phyloP scores from a whole-genome alignment of 192 early-diverging fungal genomes.

The Coemansia sp. region DNA sequence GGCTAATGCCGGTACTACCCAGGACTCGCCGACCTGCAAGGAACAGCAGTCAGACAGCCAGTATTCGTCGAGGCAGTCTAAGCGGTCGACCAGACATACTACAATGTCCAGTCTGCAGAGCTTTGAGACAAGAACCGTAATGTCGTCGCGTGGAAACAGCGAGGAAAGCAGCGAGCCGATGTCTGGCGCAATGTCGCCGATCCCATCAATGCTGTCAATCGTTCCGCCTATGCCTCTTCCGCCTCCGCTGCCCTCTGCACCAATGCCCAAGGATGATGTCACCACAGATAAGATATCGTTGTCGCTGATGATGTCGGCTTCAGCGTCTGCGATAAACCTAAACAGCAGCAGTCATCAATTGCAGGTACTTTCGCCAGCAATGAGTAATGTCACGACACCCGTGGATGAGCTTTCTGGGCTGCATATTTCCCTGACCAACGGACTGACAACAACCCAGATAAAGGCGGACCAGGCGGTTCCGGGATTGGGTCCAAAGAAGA shows the following conservation, averaged over 20 bases:
- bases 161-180: conserved; percentile 25
- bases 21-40: background rate
- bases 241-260: conserved; percentile 37
- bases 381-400: background rate
- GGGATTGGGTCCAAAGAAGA: background rate
- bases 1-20: conserved; percentile 4
- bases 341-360: background rate
- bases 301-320: conserved; percentile 6
- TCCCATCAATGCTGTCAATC: background rate
- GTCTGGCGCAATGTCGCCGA: conserved; percentile 29
- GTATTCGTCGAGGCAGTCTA: conserved; percentile 17
- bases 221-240: conserved; percentile 20
- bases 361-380: background rate
- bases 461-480: background rate
- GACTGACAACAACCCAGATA: background rate
- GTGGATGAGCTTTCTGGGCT: background rate
- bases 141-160: conserved; percentile 12
- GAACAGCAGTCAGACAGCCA: background rate
- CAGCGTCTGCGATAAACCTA: background rate
- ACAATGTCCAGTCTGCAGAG: conserved; percentile 34
- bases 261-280: conserved; percentile 25
- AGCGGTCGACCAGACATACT: conserved; percentile 12
- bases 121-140: conserved; percentile 19
- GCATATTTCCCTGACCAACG: background rate
- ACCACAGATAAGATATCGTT: background rate